phyloP scores from a whole-genome alignment of 2,329 filamentous ascomycete genomes.

The Beauveria sp. region DNA sequence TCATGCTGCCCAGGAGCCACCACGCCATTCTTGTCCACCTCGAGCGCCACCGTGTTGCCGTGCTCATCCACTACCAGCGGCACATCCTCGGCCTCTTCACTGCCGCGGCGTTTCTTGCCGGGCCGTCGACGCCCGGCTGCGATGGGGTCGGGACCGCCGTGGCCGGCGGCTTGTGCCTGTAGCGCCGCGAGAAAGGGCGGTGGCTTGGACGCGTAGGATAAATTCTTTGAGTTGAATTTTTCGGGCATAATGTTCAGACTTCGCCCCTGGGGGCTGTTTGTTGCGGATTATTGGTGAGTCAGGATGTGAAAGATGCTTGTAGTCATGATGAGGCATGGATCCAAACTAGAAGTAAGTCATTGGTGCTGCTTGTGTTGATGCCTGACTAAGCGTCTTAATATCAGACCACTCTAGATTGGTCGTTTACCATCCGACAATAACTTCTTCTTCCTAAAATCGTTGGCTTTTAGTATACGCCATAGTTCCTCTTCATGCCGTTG shows the following conservation, averaged over 20 bases:
- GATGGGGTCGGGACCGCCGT: constrained; percentile 44
- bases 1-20: constrained; percentile 23
- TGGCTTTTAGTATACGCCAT: no score
- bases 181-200: constrained; percentile 47
- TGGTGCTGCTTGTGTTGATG: not conserved
- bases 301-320: not conserved
- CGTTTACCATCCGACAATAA: not conserved
- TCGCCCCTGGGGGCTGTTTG: not conserved
- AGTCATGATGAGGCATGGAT: not conserved
- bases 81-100: constrained; percentile 68
- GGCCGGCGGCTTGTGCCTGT: constrained; percentile 37
- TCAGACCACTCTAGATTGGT: not conserved
- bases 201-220: constrained; percentile 48
- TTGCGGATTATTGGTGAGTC: not conserved
- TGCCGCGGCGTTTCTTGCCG: constrained; percentile 47
- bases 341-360: not conserved
- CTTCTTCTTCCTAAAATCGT: not conserved
- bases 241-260: constrained; percentile 25
- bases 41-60: constrained; percentile 52
- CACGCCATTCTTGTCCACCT: constrained; percentile 36
- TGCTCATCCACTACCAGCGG: constrained; percentile 68
- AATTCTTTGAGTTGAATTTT: constrained; percentile 57
- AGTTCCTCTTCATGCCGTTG: not conserved
- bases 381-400: not conserved
- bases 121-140: constrained; percentile 42